Evolutionary conservation across 2,329 filamentous ascomycete genomes (phyloP).

Genomic region (Byssothecium circinans): DNA sequence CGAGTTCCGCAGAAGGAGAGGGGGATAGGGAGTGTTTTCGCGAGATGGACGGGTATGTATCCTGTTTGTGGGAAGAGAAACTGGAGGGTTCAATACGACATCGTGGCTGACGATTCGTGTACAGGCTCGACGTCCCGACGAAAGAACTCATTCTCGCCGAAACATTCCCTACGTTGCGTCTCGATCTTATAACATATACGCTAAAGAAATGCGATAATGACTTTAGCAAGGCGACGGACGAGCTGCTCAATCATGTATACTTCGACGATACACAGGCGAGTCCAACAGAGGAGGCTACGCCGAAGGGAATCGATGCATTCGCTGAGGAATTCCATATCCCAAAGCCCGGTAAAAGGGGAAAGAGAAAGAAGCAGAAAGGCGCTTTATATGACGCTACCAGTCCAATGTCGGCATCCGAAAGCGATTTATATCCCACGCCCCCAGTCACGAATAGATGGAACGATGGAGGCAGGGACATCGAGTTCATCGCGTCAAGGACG

Average conservation of each 20-base stretch:
- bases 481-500: conserved; percentile 60
- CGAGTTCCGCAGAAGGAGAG: conserved; percentile 29
- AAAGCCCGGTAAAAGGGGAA: conserved; percentile 46
- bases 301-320: conserved; percentile 83
- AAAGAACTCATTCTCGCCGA: conserved; percentile 66
- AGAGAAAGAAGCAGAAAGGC: conserved; percentile 44
- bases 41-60: background rate
- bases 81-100: too few species aligned
- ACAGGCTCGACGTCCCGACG: conserved; percentile 53
- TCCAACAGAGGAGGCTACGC: conserved; percentile 45
- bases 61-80: background rate
- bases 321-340: conserved; percentile 57
- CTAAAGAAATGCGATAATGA: conserved; percentile 69
- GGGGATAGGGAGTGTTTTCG: conserved; percentile 45
- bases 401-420: conserved; percentile 27
- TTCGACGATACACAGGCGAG: conserved; percentile 67
- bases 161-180: conserved; percentile 72
- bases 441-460: conserved; percentile 59
- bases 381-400: conserved; percentile 20
- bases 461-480: conserved; percentile 58
- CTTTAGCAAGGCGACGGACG: conserved; percentile 72
- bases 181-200: conserved; percentile 65
- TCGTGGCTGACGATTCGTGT: background rate
- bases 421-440: conserved; percentile 15
- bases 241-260: conserved; percentile 76